phyloP scores from a whole-genome alignment of 352 stramenopile genomes.

The Phytophthora citrophthora region DNA sequence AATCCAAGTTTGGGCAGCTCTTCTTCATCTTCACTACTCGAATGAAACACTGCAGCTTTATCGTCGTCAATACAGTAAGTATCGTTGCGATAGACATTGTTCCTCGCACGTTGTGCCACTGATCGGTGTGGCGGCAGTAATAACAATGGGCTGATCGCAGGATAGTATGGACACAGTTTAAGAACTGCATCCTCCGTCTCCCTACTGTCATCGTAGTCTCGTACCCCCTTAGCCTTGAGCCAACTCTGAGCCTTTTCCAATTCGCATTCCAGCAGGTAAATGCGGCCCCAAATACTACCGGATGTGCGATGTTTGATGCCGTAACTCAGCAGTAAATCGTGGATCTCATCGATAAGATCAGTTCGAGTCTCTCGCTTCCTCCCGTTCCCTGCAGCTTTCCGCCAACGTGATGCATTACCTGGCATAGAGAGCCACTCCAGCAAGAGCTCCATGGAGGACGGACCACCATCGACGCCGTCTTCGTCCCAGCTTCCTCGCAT shows the following conservation, averaged over 20 bases:
- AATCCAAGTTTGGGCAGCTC: slow-evolving; percentile 1
- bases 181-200: slow-evolving; percentile 9
- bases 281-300: background rate
- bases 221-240: slow-evolving; percentile 4
- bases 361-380: background rate
- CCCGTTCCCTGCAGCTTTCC: background rate
- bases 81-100: background rate
- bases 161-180: slow-evolving; percentile 12
- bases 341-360: slow-evolving; percentile 1
- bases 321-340: slow-evolving; percentile 10
- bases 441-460: slow-evolving; percentile 19
- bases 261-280: slow-evolving; percentile 1
- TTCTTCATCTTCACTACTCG: slow-evolving; percentile 4
- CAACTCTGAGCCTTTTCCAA: slow-evolving; percentile 5
- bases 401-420: slow-evolving; percentile 9
- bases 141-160: slow-evolving; percentile 4
- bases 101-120: background rate
- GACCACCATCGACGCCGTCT: slow-evolving; percentile 6
- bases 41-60: background rate
- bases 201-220: background rate
- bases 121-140: background rate
- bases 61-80: no score
- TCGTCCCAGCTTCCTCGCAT: slow-evolving; percentile 14
- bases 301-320: slow-evolving; percentile 4
- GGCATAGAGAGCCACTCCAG: slow-evolving; percentile 7